These are phyloP conservation scores for Scenedesmus sp. DNA, from an alignment of 163 green algal genomes.

Conservation along the genomic window DNA sequence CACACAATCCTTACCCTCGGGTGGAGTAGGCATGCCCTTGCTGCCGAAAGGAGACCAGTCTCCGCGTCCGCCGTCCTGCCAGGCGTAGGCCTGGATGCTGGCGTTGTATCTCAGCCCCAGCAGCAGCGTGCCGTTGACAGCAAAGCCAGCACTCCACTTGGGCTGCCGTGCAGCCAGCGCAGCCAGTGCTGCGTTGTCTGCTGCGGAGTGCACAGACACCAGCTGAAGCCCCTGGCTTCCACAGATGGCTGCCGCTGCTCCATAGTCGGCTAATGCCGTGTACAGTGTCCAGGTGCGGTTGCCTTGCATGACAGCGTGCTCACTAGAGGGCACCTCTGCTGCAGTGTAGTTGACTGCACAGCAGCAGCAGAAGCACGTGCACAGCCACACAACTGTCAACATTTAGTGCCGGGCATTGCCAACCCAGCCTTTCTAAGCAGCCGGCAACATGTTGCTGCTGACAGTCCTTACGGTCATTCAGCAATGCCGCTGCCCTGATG, in stretches of 20 bases:
- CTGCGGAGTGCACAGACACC: background rate
- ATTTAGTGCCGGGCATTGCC: too few relatives aligned
- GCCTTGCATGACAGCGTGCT: background rate
- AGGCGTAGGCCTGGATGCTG: background rate
- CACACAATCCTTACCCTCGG: background rate
- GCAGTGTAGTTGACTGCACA: background rate
- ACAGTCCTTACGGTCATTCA: too few relatives aligned
- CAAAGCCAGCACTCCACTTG: background rate
- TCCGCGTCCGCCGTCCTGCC: background rate
- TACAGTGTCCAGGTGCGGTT: background rate
- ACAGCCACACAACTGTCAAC: too few relatives aligned
- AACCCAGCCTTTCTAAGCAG: too few relatives aligned
- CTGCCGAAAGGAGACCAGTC: background rate
- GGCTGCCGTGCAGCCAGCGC: background rate
- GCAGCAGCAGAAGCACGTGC: background rate
- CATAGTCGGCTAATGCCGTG: background rate
- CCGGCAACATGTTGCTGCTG: too few relatives aligned
- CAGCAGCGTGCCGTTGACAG: background rate
- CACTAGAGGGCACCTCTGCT: background rate
- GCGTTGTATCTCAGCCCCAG: background rate
- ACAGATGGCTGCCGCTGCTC: background rate
- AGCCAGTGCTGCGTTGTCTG: background rate
- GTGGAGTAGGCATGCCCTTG: background rate
- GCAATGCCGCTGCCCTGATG: too few relatives aligned
- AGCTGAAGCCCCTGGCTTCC: background rate